Conservation (phyloP, 306 rosid genomes). For the Dryas drummondii region DNA sequence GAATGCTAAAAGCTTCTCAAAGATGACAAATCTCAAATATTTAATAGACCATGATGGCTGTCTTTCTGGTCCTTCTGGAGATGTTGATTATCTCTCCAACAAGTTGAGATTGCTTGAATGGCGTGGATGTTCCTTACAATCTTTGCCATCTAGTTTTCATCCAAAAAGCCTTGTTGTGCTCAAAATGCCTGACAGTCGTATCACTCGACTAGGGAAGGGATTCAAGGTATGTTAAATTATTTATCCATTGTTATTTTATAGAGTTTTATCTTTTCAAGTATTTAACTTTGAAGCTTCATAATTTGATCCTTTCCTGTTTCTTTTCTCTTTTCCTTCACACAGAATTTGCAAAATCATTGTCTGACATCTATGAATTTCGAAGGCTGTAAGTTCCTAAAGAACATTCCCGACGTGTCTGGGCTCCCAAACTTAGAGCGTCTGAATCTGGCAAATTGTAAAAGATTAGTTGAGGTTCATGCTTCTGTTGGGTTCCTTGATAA, state of each 20-base stretch:
- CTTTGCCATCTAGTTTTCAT: conserved; percentile 34
- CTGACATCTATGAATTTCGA: not conserved
- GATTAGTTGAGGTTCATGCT: not conserved
- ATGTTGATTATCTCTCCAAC: conserved; percentile 18
- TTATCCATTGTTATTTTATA: not conserved
- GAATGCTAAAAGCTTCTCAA: conserved; percentile 19
- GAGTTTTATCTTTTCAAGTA: not conserved
- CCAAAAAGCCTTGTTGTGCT: conserved; percentile 32
- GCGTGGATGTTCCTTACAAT: conserved; percentile 27
- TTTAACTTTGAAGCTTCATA: not conserved
- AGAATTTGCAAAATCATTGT: not conserved
- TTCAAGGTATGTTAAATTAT: conserved; percentile 14
- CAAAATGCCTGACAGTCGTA: conserved; percentile 23
- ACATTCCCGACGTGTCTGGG: not conserved
- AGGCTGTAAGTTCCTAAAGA: not conserved
- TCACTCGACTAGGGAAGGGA: conserved; percentile 18
- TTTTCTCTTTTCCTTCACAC: not conserved
- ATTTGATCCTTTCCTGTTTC: not conserved
- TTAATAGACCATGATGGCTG: conserved; percentile 22
- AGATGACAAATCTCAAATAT: conserved; percentile 29
- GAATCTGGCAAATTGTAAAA: not conserved
- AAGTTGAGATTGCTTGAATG: conserved; percentile 37
- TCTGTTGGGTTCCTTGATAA: not conserved
- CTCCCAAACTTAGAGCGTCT: not conserved
- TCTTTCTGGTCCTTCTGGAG: conserved; percentile 10